Base-by-base conservation (phyloP, 2,329 filamentous ascomycete species). In the Colletotrichum spaethianum region DNA sequence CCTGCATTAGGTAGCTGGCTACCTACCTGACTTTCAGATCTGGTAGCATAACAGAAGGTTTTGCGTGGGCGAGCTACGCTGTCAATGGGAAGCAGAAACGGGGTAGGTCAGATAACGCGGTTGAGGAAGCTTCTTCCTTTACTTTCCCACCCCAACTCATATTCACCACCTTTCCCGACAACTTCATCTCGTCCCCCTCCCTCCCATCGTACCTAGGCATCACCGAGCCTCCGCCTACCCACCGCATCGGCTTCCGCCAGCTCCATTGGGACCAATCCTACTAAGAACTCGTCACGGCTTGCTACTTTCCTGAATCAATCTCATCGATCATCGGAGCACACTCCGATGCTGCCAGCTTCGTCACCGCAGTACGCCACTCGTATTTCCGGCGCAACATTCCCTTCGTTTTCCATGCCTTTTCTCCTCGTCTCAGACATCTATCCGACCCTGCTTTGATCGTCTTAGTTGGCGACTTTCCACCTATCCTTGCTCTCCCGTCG, bases 401-500 rank as follows among this genome's bases (percentile, higher is more conserved):
- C 33, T 9, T 23, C 63, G 16, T 16, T 16, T n/a, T 28, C 52
- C 46, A 52, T 33, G 14, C 26, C 50, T 40, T 42, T 33, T 31
- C 23, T 23, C 55, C 18, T 20, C 53, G 18, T 18, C 38, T n/a
- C 11, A 31, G 40, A 26, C 31, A 36, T 33, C 38, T 48, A 33
- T 23, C 46, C 60, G 20, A 38, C 66, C 42, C 44, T 69, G 42
- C 50, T 36, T 72, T 38, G 42, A 53, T 72, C 70, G 64, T 46
- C 26, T 36, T 28, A 18, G 46, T 70, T 64, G 62, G 28, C 63
- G 40, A n/a, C 48, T 38, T 56, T 23, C 40, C 28, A 36, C 38
- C 18, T 31, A 69, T 71, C 65, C 53, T 60, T 70, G 70, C 28
- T 38, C 38, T 48, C 46, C 68, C 56, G 48, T 44, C 65, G 53